Base-by-base conservation (phyloP, 805 yeast genomes). In the Wickerhamiella nectarea region DNA sequence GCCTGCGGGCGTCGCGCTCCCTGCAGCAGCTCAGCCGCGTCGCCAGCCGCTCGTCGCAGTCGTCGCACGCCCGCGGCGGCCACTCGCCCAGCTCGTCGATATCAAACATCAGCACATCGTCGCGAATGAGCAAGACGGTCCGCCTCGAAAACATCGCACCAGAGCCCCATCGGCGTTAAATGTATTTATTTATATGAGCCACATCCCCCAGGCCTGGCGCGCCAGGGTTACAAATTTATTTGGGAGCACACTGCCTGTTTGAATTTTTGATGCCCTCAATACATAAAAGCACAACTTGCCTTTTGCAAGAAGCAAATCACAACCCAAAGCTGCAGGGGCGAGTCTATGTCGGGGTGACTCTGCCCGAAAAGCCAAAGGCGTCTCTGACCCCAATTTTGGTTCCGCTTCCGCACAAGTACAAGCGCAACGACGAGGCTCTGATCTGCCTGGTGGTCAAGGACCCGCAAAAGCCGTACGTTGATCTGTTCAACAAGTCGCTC, bases 391-490 rank as follows among this genome's bases (percentile, higher is more conserved):
- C 56, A 9, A 41, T 47, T 3, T 45, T 49, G 21, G 41, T 52
- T 15, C 51, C 52, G 6, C 42, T 54, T 24, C 57, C 57, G 4
- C 49, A 52, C 41, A 38, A 41, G 28, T 46, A 46, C 33, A 41
- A 55, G 18, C 35, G 50, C 12, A 38, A 29, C 11, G 54, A 51
- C 26, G 58, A 54, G 18, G 43, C 36, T 7, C 26, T 46, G 36
- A 35, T 41, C 3, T 53, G 58, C 26, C 18, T 54, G 9, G 54
- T 54, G 6, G 56, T 53, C 8, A 49, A 52, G 31, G 58, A 54
- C 40, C 57, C 58, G 6, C 35, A 39, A 28, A 26, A 22, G 4
- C 26, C 36, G 2, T 24, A 39, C 6, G 49, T 41, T 14, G 36
- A 45, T 11, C 41, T 45, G 6, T 24, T 54, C 7, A 35, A 29